Evolutionary conservation across 345 rosid species (phyloP).

Genomic region (Euphorbia peplus): DNA sequence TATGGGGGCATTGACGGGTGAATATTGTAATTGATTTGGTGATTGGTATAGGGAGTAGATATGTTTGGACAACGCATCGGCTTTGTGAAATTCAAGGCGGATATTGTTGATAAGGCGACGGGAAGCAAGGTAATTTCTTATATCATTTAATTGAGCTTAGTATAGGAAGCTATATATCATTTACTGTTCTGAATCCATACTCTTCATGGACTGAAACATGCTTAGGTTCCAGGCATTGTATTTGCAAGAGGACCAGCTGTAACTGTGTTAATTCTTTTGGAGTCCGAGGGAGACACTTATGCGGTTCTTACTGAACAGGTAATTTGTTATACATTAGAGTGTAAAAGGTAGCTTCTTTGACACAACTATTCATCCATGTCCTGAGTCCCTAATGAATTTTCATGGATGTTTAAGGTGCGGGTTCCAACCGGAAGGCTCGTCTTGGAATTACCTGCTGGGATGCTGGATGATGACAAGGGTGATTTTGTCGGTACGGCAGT

Average conservation of each 20-base stretch:
- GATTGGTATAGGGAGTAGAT: slow-evolving; percentile 70
- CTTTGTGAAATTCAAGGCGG: slow-evolving; percentile 85
- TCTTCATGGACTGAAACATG: slow-evolving; percentile 32
- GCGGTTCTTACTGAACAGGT: slow-evolving; percentile 97
- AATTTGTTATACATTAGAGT: neutral
- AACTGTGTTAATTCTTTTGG: slow-evolving; percentile 76
- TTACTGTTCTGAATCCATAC: neutral
- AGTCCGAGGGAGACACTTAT: slow-evolving; percentile 58
- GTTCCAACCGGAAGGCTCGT: slow-evolving; percentile 79
- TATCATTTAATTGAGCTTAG: slow-evolving; percentile 12
- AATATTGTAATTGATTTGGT: neutral
- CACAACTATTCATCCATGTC: neutral
- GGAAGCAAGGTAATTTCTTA: slow-evolving; percentile 57
- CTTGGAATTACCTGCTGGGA: slow-evolving; percentile 95
- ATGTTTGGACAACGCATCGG: slow-evolving; percentile 81
- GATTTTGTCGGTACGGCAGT: slow-evolving; percentile 90
- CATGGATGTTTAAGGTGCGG: slow-evolving; percentile 53
- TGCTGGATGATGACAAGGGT: slow-evolving; percentile 81
- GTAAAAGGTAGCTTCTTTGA: neutral
- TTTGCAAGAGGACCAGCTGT: slow-evolving; percentile 94
- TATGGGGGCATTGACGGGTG: too few species aligned
- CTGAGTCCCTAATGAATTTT: slow-evolving; percentile 5
- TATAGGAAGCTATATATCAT: neutral
- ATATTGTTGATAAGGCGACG: slow-evolving; percentile 55
- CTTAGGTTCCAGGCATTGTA: slow-evolving; percentile 94